Evolutionary conservation across 2,329 filamentous ascomycete species (phyloP), one percentile per base, ranked within the genome.

Genomic region (Colletotrichum cordylinicola): DNA sequence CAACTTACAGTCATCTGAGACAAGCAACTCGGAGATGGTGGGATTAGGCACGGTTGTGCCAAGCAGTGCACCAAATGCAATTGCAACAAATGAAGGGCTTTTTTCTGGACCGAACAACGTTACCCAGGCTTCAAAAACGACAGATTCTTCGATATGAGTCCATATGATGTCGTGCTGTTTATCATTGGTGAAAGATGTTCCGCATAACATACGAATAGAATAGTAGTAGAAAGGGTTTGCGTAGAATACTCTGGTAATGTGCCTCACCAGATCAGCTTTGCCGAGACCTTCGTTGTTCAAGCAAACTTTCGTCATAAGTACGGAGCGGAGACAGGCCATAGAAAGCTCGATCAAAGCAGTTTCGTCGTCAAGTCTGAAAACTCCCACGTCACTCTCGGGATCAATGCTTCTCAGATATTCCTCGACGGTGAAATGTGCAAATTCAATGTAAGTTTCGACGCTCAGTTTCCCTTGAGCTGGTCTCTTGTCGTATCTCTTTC

Each of bases 391-490:
- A 8, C 29, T 39, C 6, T 8, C 6, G 1, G 43, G 21, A 2
- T 56, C 60, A 2, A 72, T 43, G 6, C 43, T 18, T 8, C 0
- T 24, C 0, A 72, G 29, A 15, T 56, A 72, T 29, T 72, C 69
- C n/a, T n/a, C 21, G 4, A 72, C 69, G 1, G 69, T 72, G 4
- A 66, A 72, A 6, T 72, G 69, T 4, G 69, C 69, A 6, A 72
- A 31, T 15, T 67, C 35, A 12, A 70, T 24, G 12, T 13, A 48
- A n/a, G n/a, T n/a, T n/a, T n/a, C n/a, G n/a, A n/a, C n/a, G n/a
- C n/a, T n/a, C n/a, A n/a, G n/a, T n/a, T n/a, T n/a, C n/a, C n/a
- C n/a, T n/a, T n/a, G n/a, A n/a, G n/a, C n/a, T n/a, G n/a, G n/a
- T n/a, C n/a, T n/a, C n/a, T n/a, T n/a, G n/a, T n/a, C n/a, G n/a